Conservation (phyloP, 1,284 basidiomycete species). For the Porodaedalea pini region DNA sequence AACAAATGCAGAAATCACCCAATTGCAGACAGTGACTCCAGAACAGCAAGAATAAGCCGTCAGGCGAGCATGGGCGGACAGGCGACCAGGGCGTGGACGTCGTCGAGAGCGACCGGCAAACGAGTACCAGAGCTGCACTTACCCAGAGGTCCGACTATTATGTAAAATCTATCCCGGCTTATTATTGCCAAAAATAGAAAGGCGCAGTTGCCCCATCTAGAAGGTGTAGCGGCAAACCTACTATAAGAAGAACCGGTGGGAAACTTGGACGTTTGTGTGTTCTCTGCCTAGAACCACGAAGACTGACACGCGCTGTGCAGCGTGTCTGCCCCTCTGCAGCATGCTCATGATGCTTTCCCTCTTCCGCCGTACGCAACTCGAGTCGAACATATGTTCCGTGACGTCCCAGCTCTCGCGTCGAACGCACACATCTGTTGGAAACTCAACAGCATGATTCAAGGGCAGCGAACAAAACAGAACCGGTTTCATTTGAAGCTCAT, state of each 20-base stretch:
- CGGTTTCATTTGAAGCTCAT: not conserved
- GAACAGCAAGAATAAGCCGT: not conserved
- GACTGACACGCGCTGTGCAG: not conserved
- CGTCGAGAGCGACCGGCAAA: slow-evolving; percentile 2
- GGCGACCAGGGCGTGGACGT: slow-evolving; percentile 8
- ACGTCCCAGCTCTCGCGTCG: not conserved
- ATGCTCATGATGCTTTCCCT: not conserved
- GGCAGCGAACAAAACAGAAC: not conserved
- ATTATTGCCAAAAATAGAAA: not conserved
- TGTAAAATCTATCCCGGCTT: not conserved
- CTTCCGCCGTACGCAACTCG: not conserved
- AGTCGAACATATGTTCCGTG: not conserved
- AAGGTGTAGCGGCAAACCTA: not conserved
- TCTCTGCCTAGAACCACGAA: slow-evolving; percentile 1
- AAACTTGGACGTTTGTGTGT: not conserved
- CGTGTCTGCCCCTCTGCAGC: not conserved
- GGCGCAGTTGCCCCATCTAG: not conserved
- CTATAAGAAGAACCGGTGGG: not conserved
- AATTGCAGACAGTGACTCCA: not conserved
- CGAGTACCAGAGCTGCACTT: slow-evolving; percentile 2
- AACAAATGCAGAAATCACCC: not conserved
- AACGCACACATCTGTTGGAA: not conserved
- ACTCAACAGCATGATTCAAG: not conserved
- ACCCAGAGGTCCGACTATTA: not conserved
- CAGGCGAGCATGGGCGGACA: not conserved